Evolutionary conservation across 2,329 filamentous ascomycete species (phyloP), one percentile per base, ranked within the genome.

Genomic region (Colletotrichum australisinense): DNA sequence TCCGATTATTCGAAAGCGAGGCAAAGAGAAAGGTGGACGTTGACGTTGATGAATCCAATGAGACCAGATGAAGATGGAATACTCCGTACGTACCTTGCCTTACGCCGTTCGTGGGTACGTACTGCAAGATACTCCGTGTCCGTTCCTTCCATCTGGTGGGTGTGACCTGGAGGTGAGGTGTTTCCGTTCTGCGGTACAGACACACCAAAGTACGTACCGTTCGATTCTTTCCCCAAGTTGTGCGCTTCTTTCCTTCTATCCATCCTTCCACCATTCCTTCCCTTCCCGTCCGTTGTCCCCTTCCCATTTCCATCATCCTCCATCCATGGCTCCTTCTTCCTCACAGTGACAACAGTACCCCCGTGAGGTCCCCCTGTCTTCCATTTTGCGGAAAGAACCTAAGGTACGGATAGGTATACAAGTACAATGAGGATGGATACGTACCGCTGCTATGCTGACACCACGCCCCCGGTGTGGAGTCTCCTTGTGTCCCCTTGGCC

Each of bases 391-490:
- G 69, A 59, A 69, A 56, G 65, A 59, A n/a, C n/a, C n/a, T n/a
- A n/a, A 55, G 38, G 67, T 35, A 30, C 28, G n/a, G n/a, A 2
- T 24, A 26, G 26, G 26, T 26, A 26, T 26, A 26, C 26, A 26
- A 4, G n/a, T n/a, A n/a, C n/a, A n/a, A 26, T 26, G 30, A 9
- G 30, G 2, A 8, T 22, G n/a, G 42, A 53, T 35, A 72, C 69
- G 63, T 72, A 57, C 56, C 19, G 49, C 8, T 26, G 4, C 42
- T 24, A 6, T 8, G 9, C 28, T 35, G 3, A 16, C 66, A 28
- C 42, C 66, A 72, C 69, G 63, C 70, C 70, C 69, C 42, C 30
- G 69, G 69, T 64, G 69, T 72, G 63, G 59, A 12, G 16, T 19
- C 49, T 24, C 66, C n/a, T 14, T 46, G 5, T 19, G 49, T 22